A percentile compares a stretch with the other conserved stretches of the same genome.
Conservation (phyloP, 139 green algal species). For the Chlamydomonas incerta region DNA sequence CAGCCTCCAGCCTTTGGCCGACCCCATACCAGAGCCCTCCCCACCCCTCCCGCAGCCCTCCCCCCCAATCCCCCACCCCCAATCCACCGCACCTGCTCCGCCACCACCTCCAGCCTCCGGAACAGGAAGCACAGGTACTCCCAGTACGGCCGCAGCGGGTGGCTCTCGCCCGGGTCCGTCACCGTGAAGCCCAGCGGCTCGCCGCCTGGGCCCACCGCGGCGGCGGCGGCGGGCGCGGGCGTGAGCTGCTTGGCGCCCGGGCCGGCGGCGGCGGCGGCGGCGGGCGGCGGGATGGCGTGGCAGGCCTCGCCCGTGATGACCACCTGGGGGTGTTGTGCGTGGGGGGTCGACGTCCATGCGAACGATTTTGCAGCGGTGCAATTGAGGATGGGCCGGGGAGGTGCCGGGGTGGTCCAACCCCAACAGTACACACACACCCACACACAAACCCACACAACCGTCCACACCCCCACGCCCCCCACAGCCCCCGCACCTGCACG, state of each 20-base stretch:
- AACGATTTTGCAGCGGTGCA: too few species aligned
- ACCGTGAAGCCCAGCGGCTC: slow-evolving; percentile 41
- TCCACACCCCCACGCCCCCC: neutral
- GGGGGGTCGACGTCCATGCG: neutral
- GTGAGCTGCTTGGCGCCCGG: slow-evolving; percentile 6
- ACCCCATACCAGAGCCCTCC: too few species aligned
- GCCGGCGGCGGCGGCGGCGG: slow-evolving; percentile 17
- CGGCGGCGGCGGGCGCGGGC: slow-evolving; percentile 12
- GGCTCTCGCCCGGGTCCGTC: slow-evolving; percentile 59
- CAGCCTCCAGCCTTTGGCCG: too few species aligned
- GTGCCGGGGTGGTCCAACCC: too few species aligned
- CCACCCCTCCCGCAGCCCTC: too few species aligned
- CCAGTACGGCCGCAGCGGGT: slow-evolving; percentile 83
- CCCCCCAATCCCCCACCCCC: too few species aligned
- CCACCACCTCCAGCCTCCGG: slow-evolving; percentile 57
- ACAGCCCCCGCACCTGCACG: slow-evolving; percentile 74
- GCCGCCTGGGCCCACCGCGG: slow-evolving; percentile 12
- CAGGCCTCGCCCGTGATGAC: slow-evolving; percentile 54
- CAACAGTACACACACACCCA: neutral
- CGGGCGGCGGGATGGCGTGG: slow-evolving; percentile 31
- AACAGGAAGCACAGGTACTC: slow-evolving; percentile 97
- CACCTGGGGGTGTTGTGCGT: slow-evolving; percentile 49
- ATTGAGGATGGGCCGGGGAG: too few species aligned
- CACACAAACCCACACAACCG: neutral
- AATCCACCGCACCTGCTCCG: slow-evolving; percentile 41